Percentiles rank a stretch among this genome's conserved stretches.
These are phyloP conservation scores for Ailanthus altissimus DNA, from an alignment of 345 rosid genomes.

Conservation along the genomic window DNA sequence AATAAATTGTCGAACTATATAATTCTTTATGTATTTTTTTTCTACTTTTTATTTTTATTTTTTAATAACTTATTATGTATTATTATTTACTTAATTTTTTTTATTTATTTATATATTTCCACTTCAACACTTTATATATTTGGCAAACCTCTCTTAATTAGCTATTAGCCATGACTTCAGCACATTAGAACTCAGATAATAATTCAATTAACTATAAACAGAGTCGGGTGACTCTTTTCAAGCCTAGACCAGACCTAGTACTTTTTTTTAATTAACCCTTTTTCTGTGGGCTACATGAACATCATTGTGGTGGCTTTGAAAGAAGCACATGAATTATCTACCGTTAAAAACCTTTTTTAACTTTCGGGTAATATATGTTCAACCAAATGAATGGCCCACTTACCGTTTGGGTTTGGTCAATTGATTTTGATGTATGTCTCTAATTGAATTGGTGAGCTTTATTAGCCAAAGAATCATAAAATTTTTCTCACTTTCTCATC, in stretches of 20 bases:
- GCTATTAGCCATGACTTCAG: no score
- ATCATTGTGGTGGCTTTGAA: slow-evolving; percentile 9
- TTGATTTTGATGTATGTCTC: neutral
- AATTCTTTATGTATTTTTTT: no score
- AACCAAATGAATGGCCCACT: slow-evolving; percentile 20
- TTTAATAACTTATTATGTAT: no score
- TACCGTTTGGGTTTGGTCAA: slow-evolving; percentile 4
- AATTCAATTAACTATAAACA: neutral
- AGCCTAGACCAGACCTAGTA: slow-evolving; percentile 20
- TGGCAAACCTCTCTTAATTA: no score
- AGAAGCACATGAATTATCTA: neutral
- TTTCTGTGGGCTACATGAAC: neutral
- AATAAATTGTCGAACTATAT: no score
- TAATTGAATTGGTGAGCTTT: neutral
- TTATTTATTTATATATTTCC: no score
- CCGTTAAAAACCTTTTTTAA: neutral
- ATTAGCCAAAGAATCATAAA: neutral
- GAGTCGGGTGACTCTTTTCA: neutral
- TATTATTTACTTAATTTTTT: no score
- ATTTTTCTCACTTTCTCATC: slow-evolving; percentile 14
- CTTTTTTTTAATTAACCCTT: neutral
- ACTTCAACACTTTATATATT: no score
- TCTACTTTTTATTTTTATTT: no score
- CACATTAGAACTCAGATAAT: no score
- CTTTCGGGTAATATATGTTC: slow-evolving; percentile 16